Evolutionary conservation across 192 early-diverging fungal species (phyloP).

Genomic region (Backusella sp.): DNA sequence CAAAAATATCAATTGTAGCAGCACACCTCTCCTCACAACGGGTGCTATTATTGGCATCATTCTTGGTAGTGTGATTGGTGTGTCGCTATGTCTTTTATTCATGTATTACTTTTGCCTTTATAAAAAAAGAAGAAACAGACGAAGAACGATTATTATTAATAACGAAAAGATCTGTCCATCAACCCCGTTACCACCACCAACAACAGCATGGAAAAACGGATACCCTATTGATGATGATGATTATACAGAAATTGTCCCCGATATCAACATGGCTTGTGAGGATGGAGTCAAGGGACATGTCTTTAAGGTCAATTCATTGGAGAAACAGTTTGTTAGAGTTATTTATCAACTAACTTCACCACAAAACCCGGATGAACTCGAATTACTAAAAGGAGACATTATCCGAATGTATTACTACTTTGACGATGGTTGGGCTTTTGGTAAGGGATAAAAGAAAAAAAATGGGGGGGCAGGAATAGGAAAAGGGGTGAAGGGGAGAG

Average conservation of each 20-base stretch:
- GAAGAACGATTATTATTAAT: background rate
- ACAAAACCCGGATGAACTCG: constrained; percentile 24
- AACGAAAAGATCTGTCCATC: background rate
- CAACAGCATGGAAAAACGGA: background rate
- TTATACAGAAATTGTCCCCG: constrained; percentile 2
- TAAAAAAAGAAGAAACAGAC: background rate
- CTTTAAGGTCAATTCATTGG: constrained; percentile 3
- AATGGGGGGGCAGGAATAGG: background rate
- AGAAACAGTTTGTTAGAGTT: constrained; percentile 11
- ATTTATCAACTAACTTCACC: constrained; percentile 11
- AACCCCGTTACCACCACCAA: background rate
- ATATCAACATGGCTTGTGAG: background rate
- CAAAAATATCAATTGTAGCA: constrained; percentile 12
- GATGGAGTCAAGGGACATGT: constrained; percentile 3
- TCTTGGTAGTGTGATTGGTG: background rate
- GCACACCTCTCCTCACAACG: background rate
- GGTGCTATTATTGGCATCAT: constrained; percentile 6
- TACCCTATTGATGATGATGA: constrained; percentile 1
- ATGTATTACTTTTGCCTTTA: background rate
- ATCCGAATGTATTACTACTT: constrained; percentile 25
- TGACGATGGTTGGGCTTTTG: constrained; percentile 33
- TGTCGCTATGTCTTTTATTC: background rate
- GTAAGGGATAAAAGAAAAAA: constrained; percentile 14
- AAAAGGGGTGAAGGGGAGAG: background rate
- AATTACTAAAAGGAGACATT: constrained; percentile 22